Evolutionary conservation across 306 rosid species (phyloP).

Genomic region (Cucumis cinereus): DNA sequence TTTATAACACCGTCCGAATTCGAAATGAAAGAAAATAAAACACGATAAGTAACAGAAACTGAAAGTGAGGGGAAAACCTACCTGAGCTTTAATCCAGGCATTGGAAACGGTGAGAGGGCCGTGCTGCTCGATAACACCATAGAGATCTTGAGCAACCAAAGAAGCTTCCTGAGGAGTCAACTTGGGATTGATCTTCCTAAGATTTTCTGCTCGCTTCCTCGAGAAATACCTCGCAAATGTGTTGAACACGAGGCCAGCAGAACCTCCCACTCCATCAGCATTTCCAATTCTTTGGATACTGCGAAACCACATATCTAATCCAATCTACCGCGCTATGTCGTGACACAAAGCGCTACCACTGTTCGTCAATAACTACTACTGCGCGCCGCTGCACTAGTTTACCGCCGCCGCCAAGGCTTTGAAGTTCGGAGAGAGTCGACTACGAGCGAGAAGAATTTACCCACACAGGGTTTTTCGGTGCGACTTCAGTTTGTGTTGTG

Average conservation of each 20-base stretch:
- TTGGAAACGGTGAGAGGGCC: conserved; percentile 35
- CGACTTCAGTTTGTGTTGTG: neutral
- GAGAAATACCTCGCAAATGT: conserved; percentile 31
- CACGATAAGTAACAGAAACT: neutral
- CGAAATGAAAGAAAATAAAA: neutral
- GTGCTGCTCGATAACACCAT: conserved; percentile 24
- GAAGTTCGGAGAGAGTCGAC: neutral
- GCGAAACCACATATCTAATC: neutral
- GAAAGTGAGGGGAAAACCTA: conserved; percentile 13
- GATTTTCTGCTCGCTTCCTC: conserved; percentile 31
- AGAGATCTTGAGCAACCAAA: conserved; percentile 29
- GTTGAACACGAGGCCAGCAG: neutral
- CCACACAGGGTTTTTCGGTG: neutral
- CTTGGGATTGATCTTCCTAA: conserved; percentile 37
- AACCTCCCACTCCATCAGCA: neutral
- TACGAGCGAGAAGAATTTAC: neutral
- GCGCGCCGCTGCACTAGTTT: neutral
- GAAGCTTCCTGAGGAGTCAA: conserved; percentile 35
- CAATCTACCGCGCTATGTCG: neutral
- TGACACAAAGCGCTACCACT: neutral
- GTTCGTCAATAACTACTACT: neutral
- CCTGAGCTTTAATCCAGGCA: conserved; percentile 40
- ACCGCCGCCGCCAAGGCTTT: neutral
- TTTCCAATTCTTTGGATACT: neutral
- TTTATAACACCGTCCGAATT: neutral